Base-by-base conservation (phyloP, 2,329 filamentous ascomycete genomes). In the Rhexocercosporidium sp. region DNA sequence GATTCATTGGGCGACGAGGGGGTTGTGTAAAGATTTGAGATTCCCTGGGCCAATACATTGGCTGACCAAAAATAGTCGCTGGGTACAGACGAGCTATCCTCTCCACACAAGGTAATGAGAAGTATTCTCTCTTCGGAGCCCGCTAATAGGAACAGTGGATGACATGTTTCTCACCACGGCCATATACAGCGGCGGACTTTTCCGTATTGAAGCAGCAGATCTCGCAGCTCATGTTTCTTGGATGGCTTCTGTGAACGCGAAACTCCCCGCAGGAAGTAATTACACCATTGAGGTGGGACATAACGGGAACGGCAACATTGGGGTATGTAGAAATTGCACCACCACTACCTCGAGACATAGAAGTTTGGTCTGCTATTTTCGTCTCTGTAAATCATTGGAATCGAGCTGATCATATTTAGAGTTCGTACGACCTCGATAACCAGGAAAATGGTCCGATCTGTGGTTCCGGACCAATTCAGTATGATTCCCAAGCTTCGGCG, bases 231-330 rank as follows among this genome's bases (percentile, higher is more conserved):
- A 85, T 70, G 75, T 79, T 22, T 71, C 73, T 16, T 87, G 81
- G 81, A 77, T 76, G 66, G 71, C 70, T 22, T 69, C 78, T 34
- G 70, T 83, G 70, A 81, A 81, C 66, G 76, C 74, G 8, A 83
- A 83, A 68, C 65, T 74, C 14, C 79, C 86, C 70, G 81, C 82
- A 22, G 85, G 85, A 7, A 85, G 83, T 63, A 76, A 77, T 59
- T 86, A 84, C 75, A 81, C 81, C 34, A 79, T 85, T 18, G 85
- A 87, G 72, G 76, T 86, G 46, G 84, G 82, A 18, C 82, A 85
- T 78, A 87, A 87, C 57, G 82, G 82, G 22, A 84, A 84, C 57
- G 82, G 82, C 22, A 82, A 83, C 68, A 81, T 84, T 37, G 79
- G 31, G 22, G 65, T 64, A 67, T 27, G 62, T 65, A 27, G 34